phyloP scores from a whole-genome alignment of 1,139 yeast genomes.

The Magnusiomyces sp. region DNA sequence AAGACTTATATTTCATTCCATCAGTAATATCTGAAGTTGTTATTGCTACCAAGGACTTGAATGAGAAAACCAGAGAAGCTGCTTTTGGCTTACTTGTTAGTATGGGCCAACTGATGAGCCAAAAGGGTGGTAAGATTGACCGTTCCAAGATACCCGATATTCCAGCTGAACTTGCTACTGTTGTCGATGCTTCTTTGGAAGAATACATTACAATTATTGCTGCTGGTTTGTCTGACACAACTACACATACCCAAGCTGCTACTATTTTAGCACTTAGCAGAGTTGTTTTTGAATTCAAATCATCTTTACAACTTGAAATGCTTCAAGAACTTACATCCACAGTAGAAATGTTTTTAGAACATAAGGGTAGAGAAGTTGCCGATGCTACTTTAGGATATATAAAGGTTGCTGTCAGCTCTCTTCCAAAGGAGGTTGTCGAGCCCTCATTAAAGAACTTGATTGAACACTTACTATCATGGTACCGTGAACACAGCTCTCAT shows the following conservation, averaged over 20 bases:
- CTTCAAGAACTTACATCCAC: slow-evolving; percentile 76
- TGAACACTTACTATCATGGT: slow-evolving; percentile 75
- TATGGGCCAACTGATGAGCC: slow-evolving; percentile 72
- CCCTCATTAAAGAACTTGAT: slow-evolving; percentile 60
- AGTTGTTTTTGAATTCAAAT: slow-evolving; percentile 76
- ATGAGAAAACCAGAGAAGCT: slow-evolving; percentile 81
- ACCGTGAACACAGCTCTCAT: slow-evolving; percentile 92
- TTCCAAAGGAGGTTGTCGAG: slow-evolving; percentile 72
- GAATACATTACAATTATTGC: slow-evolving; percentile 89
- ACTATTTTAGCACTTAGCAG: slow-evolving; percentile 87
- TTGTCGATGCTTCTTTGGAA: slow-evolving; percentile 57
- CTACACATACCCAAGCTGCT: slow-evolving; percentile 94
- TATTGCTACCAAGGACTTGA: slow-evolving; percentile 84
- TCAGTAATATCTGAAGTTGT: slow-evolving; percentile 79
- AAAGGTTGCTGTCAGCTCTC: slow-evolving; percentile 76
- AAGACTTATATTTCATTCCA: slow-evolving; percentile 70
- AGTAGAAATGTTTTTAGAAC: slow-evolving; percentile 81
- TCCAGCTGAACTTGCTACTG: slow-evolving; percentile 42
- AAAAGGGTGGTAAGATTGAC: slow-evolving; percentile 55
- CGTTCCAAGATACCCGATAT: slow-evolving; percentile 64
- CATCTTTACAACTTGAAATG: slow-evolving; percentile 45
- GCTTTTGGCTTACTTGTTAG: slow-evolving; percentile 68
- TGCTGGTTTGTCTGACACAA: slow-evolving; percentile 91
- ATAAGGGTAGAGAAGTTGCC: slow-evolving; percentile 87
- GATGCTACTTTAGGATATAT: slow-evolving; percentile 91